Evolutionary conservation across 2,329 filamentous ascomycete species (phyloP), one percentile per base, ranked within the genome.

Genomic region (Aspergillus puulaauensis): DNA sequence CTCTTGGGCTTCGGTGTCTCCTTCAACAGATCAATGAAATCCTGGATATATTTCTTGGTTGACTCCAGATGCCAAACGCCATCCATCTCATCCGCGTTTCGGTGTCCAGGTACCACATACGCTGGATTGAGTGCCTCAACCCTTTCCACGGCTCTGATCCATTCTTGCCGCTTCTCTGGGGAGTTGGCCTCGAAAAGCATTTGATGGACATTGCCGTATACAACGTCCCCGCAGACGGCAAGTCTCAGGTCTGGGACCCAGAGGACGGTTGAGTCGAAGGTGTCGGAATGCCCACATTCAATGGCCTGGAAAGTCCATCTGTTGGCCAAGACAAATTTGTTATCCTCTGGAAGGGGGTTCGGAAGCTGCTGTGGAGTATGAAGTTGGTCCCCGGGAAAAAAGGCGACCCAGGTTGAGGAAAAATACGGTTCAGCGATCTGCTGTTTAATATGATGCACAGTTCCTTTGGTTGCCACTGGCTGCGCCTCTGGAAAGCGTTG

Each of bases 121-220:
- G 60, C 54, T 0, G 75, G 74, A 1, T 68, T 45, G 15, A 75
- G 56, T 0, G 67, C 61, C 31, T 68, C 68, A 14, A 77, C 66
- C n/a, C 57, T 69, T 21, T 72, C 68, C 1, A 77, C 58, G 2
- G 68, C 65, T 0, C 55, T 37, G 4, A 76, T 66, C 75, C 75
- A 78, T 11, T 68, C 64, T 9, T 63, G 53, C 0, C 73, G 61
- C 54, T 69, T 68, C 2, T 65, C 64, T 3, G 65, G 56, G 1
- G 72, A 77, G 43, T 69, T 70, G 0, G 70, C 67, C 50, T 77
- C 74, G 4, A 60, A 65, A 2, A 77, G 63, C 59, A 69, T 71
- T 60, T 74, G 72, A 45, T 76, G 71, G 5, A 69, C 66, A 23
- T 74, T 63, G 0, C 73, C 73, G 54, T 77, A 77, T 0, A 77